These are phyloP conservation scores for Backusella morwellensis DNA, from an alignment of 192 early-diverging fungal genomes.

Conservation along the genomic window DNA sequence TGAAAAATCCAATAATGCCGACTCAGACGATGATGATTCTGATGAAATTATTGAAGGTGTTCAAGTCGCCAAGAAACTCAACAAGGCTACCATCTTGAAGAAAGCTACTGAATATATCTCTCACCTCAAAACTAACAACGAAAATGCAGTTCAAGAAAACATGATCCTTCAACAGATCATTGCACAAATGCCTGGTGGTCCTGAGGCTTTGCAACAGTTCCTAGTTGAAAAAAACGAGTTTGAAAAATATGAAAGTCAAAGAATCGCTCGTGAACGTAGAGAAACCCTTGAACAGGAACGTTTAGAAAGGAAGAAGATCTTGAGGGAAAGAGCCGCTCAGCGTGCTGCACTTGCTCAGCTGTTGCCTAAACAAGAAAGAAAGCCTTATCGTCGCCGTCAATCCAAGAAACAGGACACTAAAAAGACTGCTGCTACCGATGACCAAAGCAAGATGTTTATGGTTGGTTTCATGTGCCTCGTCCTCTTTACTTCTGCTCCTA, in stretches of 20 bases:
- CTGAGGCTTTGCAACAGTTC: conserved; percentile 31
- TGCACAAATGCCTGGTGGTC: conserved; percentile 46
- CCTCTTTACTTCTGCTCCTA: conserved; percentile 10
- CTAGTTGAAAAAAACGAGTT: conserved; percentile 10
- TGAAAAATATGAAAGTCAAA: conserved; percentile 10
- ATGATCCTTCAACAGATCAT: conserved; percentile 43
- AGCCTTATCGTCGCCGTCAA: conserved; percentile 22
- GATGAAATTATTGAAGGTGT: conserved; percentile 73
- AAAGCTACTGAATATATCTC: conserved; percentile 93
- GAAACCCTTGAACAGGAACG: not conserved
- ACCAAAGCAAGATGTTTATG: conserved; percentile 36
- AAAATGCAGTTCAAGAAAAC: conserved; percentile 46
- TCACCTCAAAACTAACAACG: conserved; percentile 45
- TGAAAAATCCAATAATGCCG: conserved; percentile 33
- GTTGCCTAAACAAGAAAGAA: conserved; percentile 10
- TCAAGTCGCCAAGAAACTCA: conserved; percentile 79
- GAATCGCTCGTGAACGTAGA: conserved; percentile 4
- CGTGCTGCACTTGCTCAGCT: conserved; percentile 19
- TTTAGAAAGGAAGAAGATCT: not conserved
- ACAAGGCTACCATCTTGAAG: conserved; percentile 91
- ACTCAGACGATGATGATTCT: conserved; percentile 43
- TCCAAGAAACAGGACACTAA: not conserved
- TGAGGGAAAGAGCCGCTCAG: conserved; percentile 17
- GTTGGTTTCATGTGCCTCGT: conserved; percentile 49
- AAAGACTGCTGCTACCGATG: not conserved